Base-by-base conservation (phyloP, 192 early-diverging fungal genomes). In the Gryganskiella cystojenkinii region DNA sequence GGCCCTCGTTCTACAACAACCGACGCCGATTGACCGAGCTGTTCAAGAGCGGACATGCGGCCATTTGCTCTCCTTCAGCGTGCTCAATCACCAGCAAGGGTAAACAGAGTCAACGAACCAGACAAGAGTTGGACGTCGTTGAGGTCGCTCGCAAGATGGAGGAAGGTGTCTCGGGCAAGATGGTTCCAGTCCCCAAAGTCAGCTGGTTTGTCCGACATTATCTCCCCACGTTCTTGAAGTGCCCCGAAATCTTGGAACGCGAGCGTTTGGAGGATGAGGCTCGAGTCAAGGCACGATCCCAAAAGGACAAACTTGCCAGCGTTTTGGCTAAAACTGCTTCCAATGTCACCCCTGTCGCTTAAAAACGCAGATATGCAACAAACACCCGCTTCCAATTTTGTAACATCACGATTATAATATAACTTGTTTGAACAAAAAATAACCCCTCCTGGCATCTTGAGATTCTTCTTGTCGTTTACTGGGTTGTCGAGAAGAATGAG, bases 1-100 rank as follows among this genome's bases (percentile, higher is more conserved):
- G 61, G 74, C 73, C 73, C 17, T 76, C 73, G 17, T 68, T 58
- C 37, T 76, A 68, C 55, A 76, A 76, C 66, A 76, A 76, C 61
- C 64, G 73, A 11, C 35, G 50, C 24, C 73, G 73, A 3, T 24
- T 76, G 4, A 30, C 24, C 19, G 73, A 76, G 55, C 22, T 78
- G 47, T 52, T 56, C 31, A 64, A 44, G 25, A 69, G 9, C 19
- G 63, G 40, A 25, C 37, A 15, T 19, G 58, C 9, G 20, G 17
- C 40, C 34, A 7, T 31, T 9, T n/a, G 3, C 19, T 15, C 22
- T 51, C 27, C 24, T 25, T 31, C 28, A 15, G 7, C 19, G 9
- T 22, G 47, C 37, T 40, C 37, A 13, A 40, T n/a, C n/a, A n/a
- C 37, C 22, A 22, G 34, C 2, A 40, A 40, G 37, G 33, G 17